Base-by-base conservation (phyloP, 768 basidiomycete genomes). In the Rhodocollybia butyracea region DNA sequence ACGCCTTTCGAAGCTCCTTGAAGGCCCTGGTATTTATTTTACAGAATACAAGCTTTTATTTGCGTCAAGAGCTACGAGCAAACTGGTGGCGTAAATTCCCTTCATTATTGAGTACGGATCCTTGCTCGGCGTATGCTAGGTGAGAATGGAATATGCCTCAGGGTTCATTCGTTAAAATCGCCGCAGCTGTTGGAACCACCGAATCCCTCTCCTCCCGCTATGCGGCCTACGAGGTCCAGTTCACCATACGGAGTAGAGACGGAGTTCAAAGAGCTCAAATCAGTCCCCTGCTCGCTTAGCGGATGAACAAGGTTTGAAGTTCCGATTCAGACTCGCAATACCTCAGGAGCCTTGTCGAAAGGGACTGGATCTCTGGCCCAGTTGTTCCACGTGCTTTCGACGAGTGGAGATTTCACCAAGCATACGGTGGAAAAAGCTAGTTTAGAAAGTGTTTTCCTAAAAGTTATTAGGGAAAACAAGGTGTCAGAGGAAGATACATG, bases 231-330 rank as follows among this genome's bases (percentile, higher is more conserved):
- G 88, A 90, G 61, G 83, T 90, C 19, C 89, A 91, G 65, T 85
- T 91, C 64, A 78, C 81, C 1, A 85, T 83, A 58, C 81, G 80
- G 1, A 83, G 81, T 0, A 76, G 84, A 8, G 84, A 85, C 53
- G 86, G 88, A 39, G 70, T 82, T 15, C 61, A 67, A 5, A 76
- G 74, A 57, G 85, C 86, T 5, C 84, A 83, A 42, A 67, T 74
- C 2, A 3, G 81, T 82, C 59, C 86, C 87, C 2, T 8, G 78
- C 85, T 15, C 76, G 80, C 3, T 79, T 82, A 72, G 83, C 82
- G 4, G 85, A 89, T 59, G 88, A 89, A 88, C 86, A 1, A 81
- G 86, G 2, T 89, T 88, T 64, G 85, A 89, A 63, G 85, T 89
- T 8, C 86, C 87, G 8, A 74, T 88, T 41, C 66, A 70, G 39